A percentile compares a stretch with the other conserved stretches of the same genome.
These are phyloP conservation scores for Chenopodium suecicum DNA, from an alignment of 148 eudicot genomes.

Conservation along the genomic window DNA sequence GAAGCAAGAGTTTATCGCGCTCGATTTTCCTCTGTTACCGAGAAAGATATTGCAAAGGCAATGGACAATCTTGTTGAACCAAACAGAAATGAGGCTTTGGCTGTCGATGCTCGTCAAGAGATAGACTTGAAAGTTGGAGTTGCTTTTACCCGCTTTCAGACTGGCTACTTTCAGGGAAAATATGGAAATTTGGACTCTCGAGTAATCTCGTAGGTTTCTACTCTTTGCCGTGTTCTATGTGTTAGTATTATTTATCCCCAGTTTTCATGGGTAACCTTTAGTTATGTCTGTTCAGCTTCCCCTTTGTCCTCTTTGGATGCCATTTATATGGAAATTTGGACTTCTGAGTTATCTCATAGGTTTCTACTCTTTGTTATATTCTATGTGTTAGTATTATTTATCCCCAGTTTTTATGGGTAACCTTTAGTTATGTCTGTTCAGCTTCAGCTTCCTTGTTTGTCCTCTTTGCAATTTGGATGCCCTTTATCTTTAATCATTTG, in stretches of 20 bases:
- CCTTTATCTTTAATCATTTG: background rate
- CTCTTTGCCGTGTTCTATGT: constrained; percentile 23
- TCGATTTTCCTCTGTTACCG: constrained; percentile 87
- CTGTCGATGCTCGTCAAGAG: constrained; percentile 98
- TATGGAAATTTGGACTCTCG: constrained; percentile 95
- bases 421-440: background rate
- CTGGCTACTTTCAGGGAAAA: constrained; percentile 89
- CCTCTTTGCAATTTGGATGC: background rate
- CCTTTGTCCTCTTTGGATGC: background rate
- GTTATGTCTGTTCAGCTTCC: constrained; percentile 1
- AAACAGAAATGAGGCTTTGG: constrained; percentile 79
- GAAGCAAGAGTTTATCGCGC: constrained; percentile 70
- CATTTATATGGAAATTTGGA: constrained; percentile 72
- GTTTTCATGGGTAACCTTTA: background rate
- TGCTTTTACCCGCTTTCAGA: constrained; percentile 91
- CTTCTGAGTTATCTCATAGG: constrained; percentile 94
- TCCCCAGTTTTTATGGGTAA: constrained; percentile 2
- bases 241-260: constrained; percentile 16
- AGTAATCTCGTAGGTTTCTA: constrained; percentile 87
- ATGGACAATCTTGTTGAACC: constrained; percentile 84
- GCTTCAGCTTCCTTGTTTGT: background rate
- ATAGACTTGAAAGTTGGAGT: constrained; percentile 99
- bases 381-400: constrained; percentile 15
- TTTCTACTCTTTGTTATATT: constrained; percentile 32
- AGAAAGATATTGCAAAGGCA: constrained; percentile 76